phyloP scores from a whole-genome alignment of 2,329 filamentous ascomycete genomes.

The Aspergillus texensis region DNA sequence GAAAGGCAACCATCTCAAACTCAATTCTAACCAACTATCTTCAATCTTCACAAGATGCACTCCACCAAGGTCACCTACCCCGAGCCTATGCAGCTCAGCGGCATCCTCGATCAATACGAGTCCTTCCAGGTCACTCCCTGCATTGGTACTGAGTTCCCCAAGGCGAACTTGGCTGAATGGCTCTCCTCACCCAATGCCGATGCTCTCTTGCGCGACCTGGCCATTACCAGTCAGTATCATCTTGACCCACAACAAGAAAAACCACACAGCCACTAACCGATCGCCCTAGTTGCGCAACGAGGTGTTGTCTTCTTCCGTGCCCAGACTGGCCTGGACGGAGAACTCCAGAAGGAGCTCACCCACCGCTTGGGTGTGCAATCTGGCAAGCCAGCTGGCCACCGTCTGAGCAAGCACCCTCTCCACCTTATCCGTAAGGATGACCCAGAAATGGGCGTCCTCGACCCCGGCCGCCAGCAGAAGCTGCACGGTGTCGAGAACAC shows the following conservation, averaged over 20 bases:
- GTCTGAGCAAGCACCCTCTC: constrained; percentile 43
- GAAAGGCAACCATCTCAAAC: not conserved
- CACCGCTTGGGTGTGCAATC: constrained; percentile 49
- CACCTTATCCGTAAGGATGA: constrained; percentile 51
- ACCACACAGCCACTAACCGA: not conserved
- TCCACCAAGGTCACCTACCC: not conserved
- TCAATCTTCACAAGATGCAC: not conserved
- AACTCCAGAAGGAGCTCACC: constrained; percentile 54
- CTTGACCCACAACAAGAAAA: not conserved
- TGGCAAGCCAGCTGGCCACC: constrained; percentile 42
- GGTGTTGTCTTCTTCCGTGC: constrained; percentile 56
- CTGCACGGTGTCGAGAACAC: not conserved
- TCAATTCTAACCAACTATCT: not conserved
- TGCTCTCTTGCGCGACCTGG: constrained; percentile 29
- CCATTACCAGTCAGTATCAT: constrained; percentile 26
- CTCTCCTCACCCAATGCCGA: constrained; percentile 28
- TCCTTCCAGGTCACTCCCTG: constrained; percentile 53
- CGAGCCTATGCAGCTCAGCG: constrained; percentile 37
- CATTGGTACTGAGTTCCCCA: constrained; percentile 53
- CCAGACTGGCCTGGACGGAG: constrained; percentile 50
- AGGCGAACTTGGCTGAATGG: constrained; percentile 52
- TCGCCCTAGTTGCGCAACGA: constrained; percentile 36
- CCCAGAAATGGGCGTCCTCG: constrained; percentile 9
- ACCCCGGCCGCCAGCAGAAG: constrained; percentile 1
- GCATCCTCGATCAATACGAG: constrained; percentile 46